A percentile compares a stretch with the other conserved stretches of the same genome.
Evolutionary conservation across 1,139 yeast genomes (phyloP).

Genomic region (Suhomyces atakaporum): DNA sequence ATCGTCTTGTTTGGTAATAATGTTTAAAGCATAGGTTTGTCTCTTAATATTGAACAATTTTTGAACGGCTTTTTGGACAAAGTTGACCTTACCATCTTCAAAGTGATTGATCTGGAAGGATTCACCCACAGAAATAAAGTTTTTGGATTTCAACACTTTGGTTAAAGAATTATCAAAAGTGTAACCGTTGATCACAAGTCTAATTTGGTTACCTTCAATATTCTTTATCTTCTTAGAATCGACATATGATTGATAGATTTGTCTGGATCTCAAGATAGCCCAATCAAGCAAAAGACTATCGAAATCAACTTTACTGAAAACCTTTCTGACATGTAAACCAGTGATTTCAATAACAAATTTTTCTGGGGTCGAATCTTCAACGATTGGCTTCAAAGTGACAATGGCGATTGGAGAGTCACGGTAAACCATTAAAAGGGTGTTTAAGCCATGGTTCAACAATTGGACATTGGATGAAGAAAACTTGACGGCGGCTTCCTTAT

Average conservation of each 20-base stretch:
- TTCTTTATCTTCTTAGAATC: conserved; percentile 23
- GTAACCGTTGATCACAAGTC: conserved; percentile 43
- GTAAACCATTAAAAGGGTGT: conserved; percentile 58
- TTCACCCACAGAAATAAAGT: conserved; percentile 27
- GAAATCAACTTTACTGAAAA: conserved; percentile 62
- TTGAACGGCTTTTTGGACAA: conserved; percentile 23
- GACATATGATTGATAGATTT: conserved; percentile 35
- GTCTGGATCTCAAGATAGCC: conserved; percentile 54
- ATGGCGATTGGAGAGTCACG: conserved; percentile 71
- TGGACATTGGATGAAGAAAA: conserved; percentile 26
- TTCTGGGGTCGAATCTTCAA: conserved; percentile 37
- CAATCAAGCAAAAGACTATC: conserved; percentile 61
- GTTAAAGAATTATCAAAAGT: conserved; percentile 51
- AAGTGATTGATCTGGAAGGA: conserved; percentile 35
- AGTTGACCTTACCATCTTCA: conserved; percentile 30
- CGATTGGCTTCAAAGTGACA: conserved; percentile 43
- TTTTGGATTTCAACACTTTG: conserved; percentile 29
- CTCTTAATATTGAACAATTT: conserved; percentile 45
- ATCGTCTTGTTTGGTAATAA: conserved; percentile 17
- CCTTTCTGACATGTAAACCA: conserved; percentile 65
- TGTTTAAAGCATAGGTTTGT: conserved; percentile 52
- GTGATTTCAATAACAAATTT: conserved; percentile 51
- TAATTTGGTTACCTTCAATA: conserved; percentile 37
- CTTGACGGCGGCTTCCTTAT: conserved; percentile 18
- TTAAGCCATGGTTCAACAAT: conserved; percentile 36